Percentiles rank a stretch among this genome's conserved stretches.
Conservation (phyloP, 2,329 filamentous ascomycete species). For the Akanthomyces uredinophilus region DNA sequence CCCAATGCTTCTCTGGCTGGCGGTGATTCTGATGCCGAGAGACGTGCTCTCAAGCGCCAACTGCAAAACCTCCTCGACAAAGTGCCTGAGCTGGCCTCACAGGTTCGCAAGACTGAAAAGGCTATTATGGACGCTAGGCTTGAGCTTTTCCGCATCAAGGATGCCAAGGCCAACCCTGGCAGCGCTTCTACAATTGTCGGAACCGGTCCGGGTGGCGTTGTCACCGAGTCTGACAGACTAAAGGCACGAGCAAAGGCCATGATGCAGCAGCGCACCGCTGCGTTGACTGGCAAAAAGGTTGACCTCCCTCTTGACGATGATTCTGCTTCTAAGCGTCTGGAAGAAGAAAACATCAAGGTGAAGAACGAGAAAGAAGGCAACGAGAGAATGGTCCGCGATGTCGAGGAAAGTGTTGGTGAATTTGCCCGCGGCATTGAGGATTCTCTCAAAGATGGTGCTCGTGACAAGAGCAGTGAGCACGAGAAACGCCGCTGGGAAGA, state of each 20-base stretch:
- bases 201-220: constrained; percentile 81
- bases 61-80: constrained; percentile 84
- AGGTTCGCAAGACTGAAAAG: constrained; percentile 85
- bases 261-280: constrained; percentile 97
- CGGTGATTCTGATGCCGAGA: constrained; percentile 82
- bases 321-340: constrained; percentile 76
- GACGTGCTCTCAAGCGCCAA: constrained; percentile 79
- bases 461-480: constrained; percentile 75
- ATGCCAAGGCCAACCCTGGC: constrained; percentile 85
- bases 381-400: constrained; percentile 92
- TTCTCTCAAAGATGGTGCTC: constrained; percentile 73
- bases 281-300: constrained; percentile 78
- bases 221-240: constrained; percentile 90
- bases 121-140: constrained; percentile 87
- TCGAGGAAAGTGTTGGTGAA: constrained; percentile 91
- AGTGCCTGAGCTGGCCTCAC: constrained; percentile 84
- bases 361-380: constrained; percentile 87
- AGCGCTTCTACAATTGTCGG: constrained; percentile 79
- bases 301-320: constrained; percentile 64
- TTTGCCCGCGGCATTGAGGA: constrained; percentile 83
- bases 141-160: constrained; percentile 87
- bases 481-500: constrained; percentile 95
- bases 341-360: constrained; percentile 79
- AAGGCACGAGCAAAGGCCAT: constrained; percentile 95
- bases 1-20: constrained; percentile 67